Evolutionary conservation across 2,329 filamentous ascomycete genomes (phyloP).

Genomic region (Aspergillus ochraceoroseus): DNA sequence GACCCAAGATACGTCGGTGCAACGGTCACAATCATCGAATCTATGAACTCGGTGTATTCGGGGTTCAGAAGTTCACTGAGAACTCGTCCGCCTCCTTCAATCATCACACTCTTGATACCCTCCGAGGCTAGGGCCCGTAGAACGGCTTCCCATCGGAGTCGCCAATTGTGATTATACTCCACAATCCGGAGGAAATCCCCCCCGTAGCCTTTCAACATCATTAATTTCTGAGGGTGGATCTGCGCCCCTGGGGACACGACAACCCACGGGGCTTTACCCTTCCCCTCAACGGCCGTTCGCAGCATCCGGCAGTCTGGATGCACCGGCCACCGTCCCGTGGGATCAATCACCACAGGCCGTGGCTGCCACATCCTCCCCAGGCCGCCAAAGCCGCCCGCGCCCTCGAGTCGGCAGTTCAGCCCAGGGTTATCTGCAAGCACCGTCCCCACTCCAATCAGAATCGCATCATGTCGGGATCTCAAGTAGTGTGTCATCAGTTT

Average conservation of each 20-base stretch:
- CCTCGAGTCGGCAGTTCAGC: constrained; percentile 71
- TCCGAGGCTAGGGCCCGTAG: constrained; percentile 54
- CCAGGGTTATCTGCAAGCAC: constrained; percentile 79
- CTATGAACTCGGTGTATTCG: constrained; percentile 57
- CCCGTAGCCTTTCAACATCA: constrained; percentile 45
- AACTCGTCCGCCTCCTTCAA: constrained; percentile 79
- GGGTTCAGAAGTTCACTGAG: constrained; percentile 74
- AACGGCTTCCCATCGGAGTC: constrained; percentile 61
- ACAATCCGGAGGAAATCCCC: constrained; percentile 44
- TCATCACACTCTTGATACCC: constrained; percentile 74
- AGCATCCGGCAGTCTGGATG: constrained; percentile 60
- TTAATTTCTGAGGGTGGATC: constrained; percentile 45
- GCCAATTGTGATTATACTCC: constrained; percentile 39
- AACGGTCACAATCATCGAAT: constrained; percentile 80
- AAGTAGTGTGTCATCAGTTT: constrained; percentile 94
- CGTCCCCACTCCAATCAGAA: constrained; percentile 79
- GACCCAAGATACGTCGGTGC: constrained; percentile 85
- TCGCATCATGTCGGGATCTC: constrained; percentile 74
- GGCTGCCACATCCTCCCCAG: constrained; percentile 59
- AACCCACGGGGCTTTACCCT: constrained; percentile 69
- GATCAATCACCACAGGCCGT: constrained; percentile 76
- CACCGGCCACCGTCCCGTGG: constrained; percentile 66
- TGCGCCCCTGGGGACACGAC: constrained; percentile 51
- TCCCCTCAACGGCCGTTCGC: constrained; percentile 57
- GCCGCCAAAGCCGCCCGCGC: constrained; percentile 54